Conservation (phyloP, 164 flowering plant genomes). For the Piper betle region DNA sequence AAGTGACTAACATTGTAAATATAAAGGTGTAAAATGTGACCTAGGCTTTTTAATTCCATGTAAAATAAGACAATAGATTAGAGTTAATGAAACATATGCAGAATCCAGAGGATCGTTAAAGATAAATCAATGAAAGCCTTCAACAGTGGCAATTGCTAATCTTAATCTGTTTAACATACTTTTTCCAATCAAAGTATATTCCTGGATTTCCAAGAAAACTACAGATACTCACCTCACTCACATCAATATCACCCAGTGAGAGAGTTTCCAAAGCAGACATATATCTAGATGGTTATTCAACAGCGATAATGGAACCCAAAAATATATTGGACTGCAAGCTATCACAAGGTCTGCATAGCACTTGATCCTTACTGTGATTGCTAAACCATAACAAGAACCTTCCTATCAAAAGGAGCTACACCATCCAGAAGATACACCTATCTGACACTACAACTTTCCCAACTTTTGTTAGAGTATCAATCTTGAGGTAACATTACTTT, state of each 20-base stretch:
- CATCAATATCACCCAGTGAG: slow-evolving; percentile 4
- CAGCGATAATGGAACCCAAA: background rate
- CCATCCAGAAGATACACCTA: background rate
- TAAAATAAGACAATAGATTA: background rate
- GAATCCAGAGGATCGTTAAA: background rate
- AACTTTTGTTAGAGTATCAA: background rate
- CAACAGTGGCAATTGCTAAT: background rate
- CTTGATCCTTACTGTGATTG: background rate
- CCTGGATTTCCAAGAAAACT: slow-evolving; percentile 1
- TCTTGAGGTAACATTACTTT: background rate
- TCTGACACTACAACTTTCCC: background rate
- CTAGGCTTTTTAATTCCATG: too few species aligned
- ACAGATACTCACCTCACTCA: background rate
- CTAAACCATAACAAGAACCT: background rate
- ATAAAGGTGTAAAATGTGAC: too few species aligned
- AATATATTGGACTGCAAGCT: slow-evolving; percentile 1
- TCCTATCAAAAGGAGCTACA: background rate
- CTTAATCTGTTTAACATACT: background rate
- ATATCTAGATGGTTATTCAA: background rate
- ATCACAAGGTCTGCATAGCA: background rate
- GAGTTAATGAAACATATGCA: background rate
- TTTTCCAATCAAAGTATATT: slow-evolving; percentile 1
- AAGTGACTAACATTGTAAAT: background rate
- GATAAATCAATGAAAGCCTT: background rate
- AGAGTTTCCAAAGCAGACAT: background rate